These are phyloP conservation scores for Plantago elongata DNA, from an alignment of 257 asterid genomes.

Conservation along the genomic window DNA sequence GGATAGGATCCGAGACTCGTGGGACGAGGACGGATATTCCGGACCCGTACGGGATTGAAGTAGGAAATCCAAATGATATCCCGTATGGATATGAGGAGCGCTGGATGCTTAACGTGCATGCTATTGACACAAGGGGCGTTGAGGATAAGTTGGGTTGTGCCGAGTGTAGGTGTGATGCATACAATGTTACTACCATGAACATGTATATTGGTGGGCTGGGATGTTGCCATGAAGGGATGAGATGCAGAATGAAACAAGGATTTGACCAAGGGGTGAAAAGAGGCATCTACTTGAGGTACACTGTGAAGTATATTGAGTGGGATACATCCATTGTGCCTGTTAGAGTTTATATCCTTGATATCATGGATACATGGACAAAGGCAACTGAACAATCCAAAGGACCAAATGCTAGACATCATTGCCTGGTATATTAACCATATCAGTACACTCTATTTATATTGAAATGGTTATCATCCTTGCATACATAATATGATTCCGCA, in stretches of 20 bases:
- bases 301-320: constrained; percentile 60
- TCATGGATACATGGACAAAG: constrained; percentile 50
- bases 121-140: constrained; percentile 77
- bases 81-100: constrained; percentile 67
- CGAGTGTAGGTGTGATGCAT: constrained; percentile 71
- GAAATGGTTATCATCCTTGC: neutral
- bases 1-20: constrained; percentile 87
- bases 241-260: constrained; percentile 49
- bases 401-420: constrained; percentile 28
- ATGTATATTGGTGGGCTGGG: constrained; percentile 62
- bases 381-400: constrained; percentile 27
- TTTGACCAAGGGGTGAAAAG: constrained; percentile 29
- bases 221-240: constrained; percentile 64
- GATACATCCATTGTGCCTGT: constrained; percentile 50
- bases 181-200: constrained; percentile 44
- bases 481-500: neutral
- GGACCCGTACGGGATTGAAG: constrained; percentile 70
- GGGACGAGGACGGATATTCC: constrained; percentile 53
- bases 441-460: neutral
- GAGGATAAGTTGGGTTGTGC: constrained; percentile 66
- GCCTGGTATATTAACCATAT: constrained; percentile 32
- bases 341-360: constrained; percentile 58
- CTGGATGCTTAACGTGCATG: constrained; percentile 77
- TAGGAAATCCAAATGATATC: constrained; percentile 47
- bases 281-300: constrained; percentile 58